A percentile compares a stretch with the other conserved stretches of the same genome.
Conservation (phyloP, 352 stramenopile species). For the Discostella stelligera region DNA sequence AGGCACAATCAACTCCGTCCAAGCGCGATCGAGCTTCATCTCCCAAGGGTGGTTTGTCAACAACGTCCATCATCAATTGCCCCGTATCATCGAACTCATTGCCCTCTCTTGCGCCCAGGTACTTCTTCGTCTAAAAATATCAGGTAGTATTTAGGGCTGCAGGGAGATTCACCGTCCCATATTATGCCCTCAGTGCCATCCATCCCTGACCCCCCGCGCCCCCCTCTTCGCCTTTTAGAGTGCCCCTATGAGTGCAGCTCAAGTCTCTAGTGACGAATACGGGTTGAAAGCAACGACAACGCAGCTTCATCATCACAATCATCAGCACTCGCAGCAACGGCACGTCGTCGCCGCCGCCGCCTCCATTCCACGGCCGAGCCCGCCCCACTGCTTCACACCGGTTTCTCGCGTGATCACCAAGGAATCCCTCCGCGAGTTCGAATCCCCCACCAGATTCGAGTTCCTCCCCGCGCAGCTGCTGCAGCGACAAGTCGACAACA, state of each 20-base stretch:
- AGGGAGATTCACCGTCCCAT: no score
- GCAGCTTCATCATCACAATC: not conserved
- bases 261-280: no score
- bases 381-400: not conserved
- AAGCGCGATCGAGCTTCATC: not conserved
- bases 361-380: no score
- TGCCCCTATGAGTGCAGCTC: not conserved
- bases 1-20: not conserved
- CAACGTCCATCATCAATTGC: not conserved
- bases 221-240: not conserved
- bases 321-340: no score
- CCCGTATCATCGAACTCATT: not conserved
- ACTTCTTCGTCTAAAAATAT: no score
- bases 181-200: no score
- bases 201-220: no score
- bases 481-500: not conserved
- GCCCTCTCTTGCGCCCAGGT: no score
- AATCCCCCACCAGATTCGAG: not conserved
- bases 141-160: no score
- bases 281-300: not conserved
- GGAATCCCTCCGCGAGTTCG: constrained; percentile 1
- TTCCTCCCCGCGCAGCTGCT: not conserved
- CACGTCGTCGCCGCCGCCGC: no score
- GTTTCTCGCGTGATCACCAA: constrained; percentile 13
- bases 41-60: not conserved